These are phyloP conservation scores for Cyberlindnera maritima DNA, from an alignment of 805 yeast genomes.

Conservation along the genomic window DNA sequence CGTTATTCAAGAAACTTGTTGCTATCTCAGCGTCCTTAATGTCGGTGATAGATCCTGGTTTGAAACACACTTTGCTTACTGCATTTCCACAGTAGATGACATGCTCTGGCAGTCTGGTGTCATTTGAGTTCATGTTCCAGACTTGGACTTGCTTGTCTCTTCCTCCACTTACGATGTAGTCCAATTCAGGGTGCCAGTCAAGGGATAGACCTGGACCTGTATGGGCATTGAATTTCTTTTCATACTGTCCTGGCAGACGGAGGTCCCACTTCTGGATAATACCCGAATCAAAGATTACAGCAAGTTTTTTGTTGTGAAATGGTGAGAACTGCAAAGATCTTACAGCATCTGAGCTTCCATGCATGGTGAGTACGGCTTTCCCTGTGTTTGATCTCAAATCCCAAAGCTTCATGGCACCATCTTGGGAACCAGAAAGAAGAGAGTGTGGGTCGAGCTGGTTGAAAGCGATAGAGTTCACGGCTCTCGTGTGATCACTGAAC, in stretches of 20 bases:
- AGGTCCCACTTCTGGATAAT: constrained; percentile 83
- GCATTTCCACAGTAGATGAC: constrained; percentile 75
- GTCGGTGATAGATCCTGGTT: constrained; percentile 36
- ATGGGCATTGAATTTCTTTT: constrained; percentile 80
- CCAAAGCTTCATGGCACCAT: constrained; percentile 76
- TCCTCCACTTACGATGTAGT: constrained; percentile 88
- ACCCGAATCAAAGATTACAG: constrained; percentile 88
- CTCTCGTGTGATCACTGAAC: constrained; percentile 42
- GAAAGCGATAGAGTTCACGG: constrained; percentile 45
- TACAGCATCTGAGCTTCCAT: constrained; percentile 69
- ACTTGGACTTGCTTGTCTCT: constrained; percentile 80
- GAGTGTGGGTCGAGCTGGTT: constrained; percentile 35
- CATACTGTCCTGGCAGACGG: constrained; percentile 60
- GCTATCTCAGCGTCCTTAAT: constrained; percentile 67
- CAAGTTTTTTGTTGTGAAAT: constrained; percentile 54
- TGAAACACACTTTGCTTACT: constrained; percentile 74
- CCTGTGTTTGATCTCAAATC: constrained; percentile 51
- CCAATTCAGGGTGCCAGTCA: constrained; percentile 84
- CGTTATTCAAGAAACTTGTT: constrained; percentile 69
- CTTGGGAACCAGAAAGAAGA: constrained; percentile 69
- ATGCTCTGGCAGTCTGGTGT: constrained; percentile 55
- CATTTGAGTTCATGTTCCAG: constrained; percentile 57
- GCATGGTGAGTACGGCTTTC: constrained; percentile 49
- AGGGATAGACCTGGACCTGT: constrained; percentile 86
- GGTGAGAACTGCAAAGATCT: constrained; percentile 54